phyloP scores from a whole-genome alignment of 768 basidiomycete species.

The Termitomyces sp. region DNA sequence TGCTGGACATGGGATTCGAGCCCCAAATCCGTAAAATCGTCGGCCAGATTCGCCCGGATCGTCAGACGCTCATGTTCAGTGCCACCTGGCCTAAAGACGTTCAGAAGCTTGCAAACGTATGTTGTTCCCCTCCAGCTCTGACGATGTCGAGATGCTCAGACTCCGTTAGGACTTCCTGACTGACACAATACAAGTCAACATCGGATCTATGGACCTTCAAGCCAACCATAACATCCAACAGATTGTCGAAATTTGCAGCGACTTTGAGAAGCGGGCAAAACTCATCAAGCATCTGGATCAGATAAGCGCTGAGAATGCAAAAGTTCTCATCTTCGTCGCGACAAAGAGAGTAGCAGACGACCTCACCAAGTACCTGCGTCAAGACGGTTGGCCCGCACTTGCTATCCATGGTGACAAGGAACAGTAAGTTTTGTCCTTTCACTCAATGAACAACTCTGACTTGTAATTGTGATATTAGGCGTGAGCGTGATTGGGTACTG shows the following conservation, averaged over 20 bases:
- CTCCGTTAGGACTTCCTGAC: constrained; percentile 77
- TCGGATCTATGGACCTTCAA: constrained; percentile 96
- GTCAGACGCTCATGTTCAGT: constrained; percentile 98
- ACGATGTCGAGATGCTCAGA: not conserved
- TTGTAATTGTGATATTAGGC: constrained; percentile 34
- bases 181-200: constrained; percentile 98
- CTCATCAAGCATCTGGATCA: constrained; percentile 95
- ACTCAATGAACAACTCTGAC: not conserved
- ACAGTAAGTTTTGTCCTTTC: constrained; percentile 51
- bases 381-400: constrained; percentile 99
- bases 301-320: constrained; percentile 94
- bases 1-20: constrained; percentile 99
- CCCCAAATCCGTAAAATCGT: constrained; percentile 99
- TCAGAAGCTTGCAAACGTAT: constrained; percentile 88
- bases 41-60: constrained; percentile 93
- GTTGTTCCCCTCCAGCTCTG: constrained; percentile 6
- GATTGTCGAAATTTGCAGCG: constrained; percentile 93
- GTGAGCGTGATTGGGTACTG: constrained; percentile 99
- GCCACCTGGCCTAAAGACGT: constrained; percentile 99
- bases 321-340: constrained; percentile 97
- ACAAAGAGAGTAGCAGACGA: constrained; percentile 98
- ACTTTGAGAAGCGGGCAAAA: constrained; percentile 95
- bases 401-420: constrained; percentile 99
- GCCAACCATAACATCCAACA: constrained; percentile 98
- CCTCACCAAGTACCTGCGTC: constrained; percentile 94